Evolutionary conservation across 2,329 filamentous ascomycete species (phyloP), one percentile per base, ranked within the genome.

Genomic region (Xylaria sp.): DNA sequence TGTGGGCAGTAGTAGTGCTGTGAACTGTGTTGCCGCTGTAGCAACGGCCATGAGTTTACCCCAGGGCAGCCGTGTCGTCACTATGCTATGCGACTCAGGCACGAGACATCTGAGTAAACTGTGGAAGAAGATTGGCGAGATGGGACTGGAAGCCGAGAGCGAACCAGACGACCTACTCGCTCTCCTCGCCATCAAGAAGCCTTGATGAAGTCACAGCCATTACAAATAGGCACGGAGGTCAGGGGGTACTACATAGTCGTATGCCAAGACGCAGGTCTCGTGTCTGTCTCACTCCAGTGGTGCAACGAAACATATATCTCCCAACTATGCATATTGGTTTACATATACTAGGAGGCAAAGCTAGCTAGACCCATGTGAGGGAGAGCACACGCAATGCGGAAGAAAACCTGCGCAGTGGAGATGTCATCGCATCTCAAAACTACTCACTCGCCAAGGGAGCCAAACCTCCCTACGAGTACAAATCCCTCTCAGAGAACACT

Each of bases 1-100:
- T 70, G 81, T 92, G 47, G 95, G 94, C 7, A 96, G 92, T 73
- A 96, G 91, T 73, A 96, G 90, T 74, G 89, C 92, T n/a, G 93
- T 99, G 55, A 99, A 99, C 73, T 96, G 92, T 80, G 89, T 90
- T 48, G 91, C 89, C 3, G 89, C 90, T 19, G 86, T 90, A 8
- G 81, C 81, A 54, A 80, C 87, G 3, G 90, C 89, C 30, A 80
- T 86, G 71, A 77, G 78, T 48, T 75, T 92, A 62, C 83, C 83
- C 3, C 72, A 76, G 56, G 82, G 80, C 11, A 88, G 87, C 60
- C 81, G 79, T 37, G 83, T 95, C 48, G 89, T 92, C n/a, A 94
- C 91, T 0, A 79, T 95, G n/a, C 76, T 94, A 6, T 94, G 90
- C 73, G 91, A 95, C 75, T 85, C 84, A n/a, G 89, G 91, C n/a